phyloP scores from a whole-genome alignment of 148 eudicot genomes.

The Heliosperma pusillum region DNA sequence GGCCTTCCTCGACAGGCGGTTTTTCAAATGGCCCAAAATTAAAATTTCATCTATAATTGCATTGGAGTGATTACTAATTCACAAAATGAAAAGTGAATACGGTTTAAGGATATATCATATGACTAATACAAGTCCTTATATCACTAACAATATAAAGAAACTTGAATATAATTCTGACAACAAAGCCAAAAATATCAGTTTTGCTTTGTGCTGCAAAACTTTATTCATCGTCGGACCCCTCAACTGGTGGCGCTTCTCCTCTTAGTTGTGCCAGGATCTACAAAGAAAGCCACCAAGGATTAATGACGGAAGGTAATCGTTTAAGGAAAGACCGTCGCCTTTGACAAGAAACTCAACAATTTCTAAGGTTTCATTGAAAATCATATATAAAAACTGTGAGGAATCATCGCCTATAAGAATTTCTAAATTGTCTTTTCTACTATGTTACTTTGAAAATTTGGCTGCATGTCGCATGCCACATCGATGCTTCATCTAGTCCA shows the following conservation, averaged over 20 bases:
- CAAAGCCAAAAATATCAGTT: slow-evolving; percentile 6
- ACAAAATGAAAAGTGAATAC: background rate
- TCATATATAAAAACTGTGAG: too few species aligned
- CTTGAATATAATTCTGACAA: background rate
- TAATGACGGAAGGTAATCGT: background rate
- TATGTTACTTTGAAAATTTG: too few species aligned
- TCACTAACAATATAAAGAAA: background rate
- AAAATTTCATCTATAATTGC: background rate
- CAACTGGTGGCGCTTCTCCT: background rate
- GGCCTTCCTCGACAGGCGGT: background rate
- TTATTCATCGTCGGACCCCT: background rate
- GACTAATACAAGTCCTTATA: background rate
- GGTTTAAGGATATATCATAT: background rate
- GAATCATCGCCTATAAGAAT: too few species aligned
- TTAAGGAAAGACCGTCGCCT: background rate
- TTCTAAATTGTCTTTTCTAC: too few species aligned
- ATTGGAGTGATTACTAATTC: background rate
- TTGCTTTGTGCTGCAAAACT: background rate
- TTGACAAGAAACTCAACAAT: background rate
- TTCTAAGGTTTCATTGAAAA: too few species aligned
- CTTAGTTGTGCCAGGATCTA: slow-evolving; percentile 16
- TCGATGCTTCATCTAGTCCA: too few species aligned
- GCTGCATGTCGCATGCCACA: too few species aligned
- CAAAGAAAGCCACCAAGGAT: background rate
- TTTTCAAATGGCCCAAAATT: background rate